Conservation (phyloP, 805 yeast genomes). For the Cyberlindnera mississippiensis region DNA sequence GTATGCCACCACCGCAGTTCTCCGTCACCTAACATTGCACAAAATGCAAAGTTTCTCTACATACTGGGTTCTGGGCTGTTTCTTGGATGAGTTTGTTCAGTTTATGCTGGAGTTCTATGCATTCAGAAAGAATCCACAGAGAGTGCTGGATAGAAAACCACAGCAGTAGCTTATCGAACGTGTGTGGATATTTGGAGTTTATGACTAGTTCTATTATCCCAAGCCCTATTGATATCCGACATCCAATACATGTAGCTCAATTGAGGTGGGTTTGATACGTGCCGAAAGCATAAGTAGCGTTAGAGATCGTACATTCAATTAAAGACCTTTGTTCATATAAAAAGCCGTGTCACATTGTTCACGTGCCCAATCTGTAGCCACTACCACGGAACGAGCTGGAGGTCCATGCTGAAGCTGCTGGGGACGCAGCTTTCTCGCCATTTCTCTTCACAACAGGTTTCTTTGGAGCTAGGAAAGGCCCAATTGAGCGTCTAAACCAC, state of each 20-base stretch:
- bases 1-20: constrained; percentile 12
- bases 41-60: constrained; percentile 14
- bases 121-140: constrained; percentile 9
- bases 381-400: constrained; percentile 31
- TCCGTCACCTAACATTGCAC: constrained; percentile 14
- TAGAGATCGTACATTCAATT: too few species aligned
- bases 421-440: constrained; percentile 8
- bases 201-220: too few species aligned
- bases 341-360: neutral
- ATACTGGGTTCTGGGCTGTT: constrained; percentile 22
- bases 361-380: constrained; percentile 36
- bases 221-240: too few species aligned
- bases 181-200: too few species aligned
- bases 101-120: constrained; percentile 18
- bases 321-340: neutral
- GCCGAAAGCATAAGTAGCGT: too few species aligned
- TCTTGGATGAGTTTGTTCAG: constrained; percentile 20
- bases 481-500: constrained; percentile 35
- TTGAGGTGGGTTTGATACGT: too few species aligned
- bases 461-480: constrained; percentile 11
- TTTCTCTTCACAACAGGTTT: neutral
- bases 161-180: too few species aligned
- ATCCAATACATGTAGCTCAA: too few species aligned
- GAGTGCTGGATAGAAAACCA: neutral
- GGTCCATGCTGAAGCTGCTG: constrained; percentile 9